Evolutionary conservation across 768 basidiomycete genomes (phyloP).

Genomic region (Strobilomyces confusus): DNA sequence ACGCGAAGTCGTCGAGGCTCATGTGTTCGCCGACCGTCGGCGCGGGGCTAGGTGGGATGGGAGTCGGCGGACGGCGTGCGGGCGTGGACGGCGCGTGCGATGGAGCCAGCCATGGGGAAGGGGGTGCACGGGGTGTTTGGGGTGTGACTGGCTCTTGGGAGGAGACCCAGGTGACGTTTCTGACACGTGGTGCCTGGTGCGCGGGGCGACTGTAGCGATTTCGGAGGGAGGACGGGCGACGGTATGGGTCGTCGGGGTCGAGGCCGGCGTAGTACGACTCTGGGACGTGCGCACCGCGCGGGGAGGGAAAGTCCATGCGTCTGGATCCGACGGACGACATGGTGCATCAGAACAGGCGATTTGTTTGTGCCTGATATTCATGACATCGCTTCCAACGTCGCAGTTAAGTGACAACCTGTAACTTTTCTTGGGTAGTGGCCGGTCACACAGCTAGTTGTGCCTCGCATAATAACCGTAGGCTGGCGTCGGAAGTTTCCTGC

Average conservation of each 20-base stretch:
- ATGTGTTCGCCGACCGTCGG: conserved; percentile 30
- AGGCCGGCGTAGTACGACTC: conserved; percentile 6
- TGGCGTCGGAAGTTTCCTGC: no score
- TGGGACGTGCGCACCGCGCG: conserved; percentile 22
- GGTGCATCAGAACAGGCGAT: no score
- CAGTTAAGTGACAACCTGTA: no score
- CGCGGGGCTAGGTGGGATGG: conserved; percentile 18
- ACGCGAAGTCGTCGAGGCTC: conserved; percentile 19
- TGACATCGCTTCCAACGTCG: no score
- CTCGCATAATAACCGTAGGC: no score
- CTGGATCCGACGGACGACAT: conserved; percentile 21
- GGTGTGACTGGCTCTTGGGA: conserved; percentile 13
- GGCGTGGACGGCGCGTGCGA: conserved; percentile 9
- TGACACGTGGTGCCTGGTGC: conserved; percentile 19
- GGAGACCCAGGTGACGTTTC: conserved; percentile 25
- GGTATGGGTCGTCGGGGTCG: conserved; percentile 10
- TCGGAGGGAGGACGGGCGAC: conserved; percentile 4
- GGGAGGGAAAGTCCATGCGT: conserved; percentile 18
- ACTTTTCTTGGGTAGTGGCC: no score
- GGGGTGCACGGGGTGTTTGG: conserved; percentile 5
- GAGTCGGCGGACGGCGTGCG: conserved; percentile 8
- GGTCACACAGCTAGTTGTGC: no score
- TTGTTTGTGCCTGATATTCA: no score
- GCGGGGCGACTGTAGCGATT: conserved; percentile 22
- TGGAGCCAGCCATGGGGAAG: conserved; percentile 4